Base-by-base conservation (phyloP, 2,329 filamentous ascomycete genomes). In the Scedosporium dehoogii region DNA sequence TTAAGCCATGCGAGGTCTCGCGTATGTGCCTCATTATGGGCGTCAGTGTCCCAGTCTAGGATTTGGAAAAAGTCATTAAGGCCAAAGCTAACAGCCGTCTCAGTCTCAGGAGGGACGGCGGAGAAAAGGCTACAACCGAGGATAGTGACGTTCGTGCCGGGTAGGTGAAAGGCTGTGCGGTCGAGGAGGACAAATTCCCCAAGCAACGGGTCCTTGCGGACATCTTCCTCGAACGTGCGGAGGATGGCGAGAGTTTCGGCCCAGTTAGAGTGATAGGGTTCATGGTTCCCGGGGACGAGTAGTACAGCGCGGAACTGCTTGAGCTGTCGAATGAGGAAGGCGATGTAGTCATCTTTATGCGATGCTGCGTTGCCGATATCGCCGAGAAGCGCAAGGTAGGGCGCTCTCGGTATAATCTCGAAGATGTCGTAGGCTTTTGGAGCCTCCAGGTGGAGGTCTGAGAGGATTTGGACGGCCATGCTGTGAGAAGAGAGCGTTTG, bases 241-340 rank as follows among this genome's bases (percentile, higher is more conserved):
- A 80, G 69, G 1, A 66, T 64, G 1, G 56, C 33, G 33, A 72
- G 68, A 0, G 72, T 69, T 0, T 68, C 64, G 2, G 66, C 51
- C 77, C 77, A 80, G 46, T 14, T 71, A 4, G 74, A 75, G 56
- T 71, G 67, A 65, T 80, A 84, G 0, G 81, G 73, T 67, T 86
- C 83, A 67, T 86, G 82, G 66, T 86, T 86, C 0, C 83, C 82
- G 0, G 78, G 69, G 0, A 85, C 73, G 33, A 84, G 74, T 48
- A 86, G 75, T 1, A 86, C 78, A 1, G 73, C 68, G 4, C 72
- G 68, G 66, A 85, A 86, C 6, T 76, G 70, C 1, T 46, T 38
- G 2, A 85, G 75, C 65, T 85, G 82, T 2, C 65, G 67, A 12
- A 68, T 72, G 9, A 85, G 69, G 66, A 85, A 86, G 1, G 41